A percentile compares a stretch with the other conserved stretches of the same genome.
Evolutionary conservation across 306 rosid genomes (phyloP).

Genomic region (Trichosanthes cucumerina): DNA sequence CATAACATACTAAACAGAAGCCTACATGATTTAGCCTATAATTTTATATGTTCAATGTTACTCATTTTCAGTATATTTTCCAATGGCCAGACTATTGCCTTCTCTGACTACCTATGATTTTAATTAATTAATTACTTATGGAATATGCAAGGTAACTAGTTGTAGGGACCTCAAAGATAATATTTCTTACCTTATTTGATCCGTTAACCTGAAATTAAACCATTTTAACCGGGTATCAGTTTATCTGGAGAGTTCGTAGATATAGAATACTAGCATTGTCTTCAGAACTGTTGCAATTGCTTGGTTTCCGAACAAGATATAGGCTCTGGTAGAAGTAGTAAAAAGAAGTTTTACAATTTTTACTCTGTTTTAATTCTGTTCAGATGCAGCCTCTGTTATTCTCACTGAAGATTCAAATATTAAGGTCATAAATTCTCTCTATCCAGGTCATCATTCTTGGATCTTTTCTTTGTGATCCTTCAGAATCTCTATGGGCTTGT

Average conservation of each 20-base stretch:
- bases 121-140: background rate
- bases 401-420: conserved; percentile 11
- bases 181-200: background rate
- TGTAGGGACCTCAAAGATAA: background rate
- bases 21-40: background rate
- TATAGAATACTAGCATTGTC: background rate
- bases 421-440: conserved; percentile 18
- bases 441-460: conserved; percentile 75
- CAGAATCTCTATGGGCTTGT: conserved; percentile 68
- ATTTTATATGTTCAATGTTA: background rate
- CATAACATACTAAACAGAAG: background rate
- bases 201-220: background rate
- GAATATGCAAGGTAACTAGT: background rate
- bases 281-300: background rate
- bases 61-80: background rate
- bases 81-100: background rate
- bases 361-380: background rate
- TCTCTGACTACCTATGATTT: background rate
- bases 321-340: background rate
- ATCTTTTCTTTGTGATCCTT: conserved; percentile 62
- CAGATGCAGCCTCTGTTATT: conserved; percentile 8
- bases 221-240: background rate
- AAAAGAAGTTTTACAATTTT: background rate
- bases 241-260: background rate
- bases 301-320: background rate